Evolutionary conservation across 345 rosid species (phyloP), one percentile per base, ranked within the genome.

Genomic region (Heritiera littoralis): DNA sequence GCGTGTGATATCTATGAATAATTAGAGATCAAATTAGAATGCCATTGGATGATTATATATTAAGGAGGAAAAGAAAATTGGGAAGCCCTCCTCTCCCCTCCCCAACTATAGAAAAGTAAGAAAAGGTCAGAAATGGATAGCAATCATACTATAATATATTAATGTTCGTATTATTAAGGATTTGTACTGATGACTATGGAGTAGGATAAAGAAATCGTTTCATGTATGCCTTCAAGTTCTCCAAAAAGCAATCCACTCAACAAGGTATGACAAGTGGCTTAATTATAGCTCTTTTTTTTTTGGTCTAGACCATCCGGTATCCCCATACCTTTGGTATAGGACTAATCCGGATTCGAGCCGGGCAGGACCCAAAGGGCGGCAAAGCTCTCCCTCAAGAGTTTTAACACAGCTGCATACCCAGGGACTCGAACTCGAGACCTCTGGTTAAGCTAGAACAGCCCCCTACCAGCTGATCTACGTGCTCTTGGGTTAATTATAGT

Each of bases 171-270:
- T 69, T 46, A 5, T 69, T 46, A 46, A 69, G 56, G 18, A 46
- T 46, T 45, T n/a, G 15, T 38, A 32, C 35, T 6, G 48, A 59
- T 6, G 48, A 59, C 38, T 43, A 59, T 14, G 5, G 40, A n/a
- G 40, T 23, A 59, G 56, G 63, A 60, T 60, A 54, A 52, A 65
- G 1, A 77, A 83, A 49, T 58, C 59, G 20, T 60, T 76, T 30
- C 23, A 0, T 12, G 75, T 84, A 81, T 79, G 71, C 70, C 48
- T 80, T 76, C 80, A 78, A 10, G 61, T 38, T 74, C 52, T 15
- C 83, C 85, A 87, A 83, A 48, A 74, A 85, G 81, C 87, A 81
- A n/a, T 63, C 3, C 35, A 17, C 28, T 32, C 3, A 28, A 38
- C 20, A 51, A 61, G 30, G 38, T 49, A 54, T 74, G 66, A 80